phyloP scores from a whole-genome alignment of 2,329 filamentous ascomycete genomes.

The Capronia epimyces region DNA sequence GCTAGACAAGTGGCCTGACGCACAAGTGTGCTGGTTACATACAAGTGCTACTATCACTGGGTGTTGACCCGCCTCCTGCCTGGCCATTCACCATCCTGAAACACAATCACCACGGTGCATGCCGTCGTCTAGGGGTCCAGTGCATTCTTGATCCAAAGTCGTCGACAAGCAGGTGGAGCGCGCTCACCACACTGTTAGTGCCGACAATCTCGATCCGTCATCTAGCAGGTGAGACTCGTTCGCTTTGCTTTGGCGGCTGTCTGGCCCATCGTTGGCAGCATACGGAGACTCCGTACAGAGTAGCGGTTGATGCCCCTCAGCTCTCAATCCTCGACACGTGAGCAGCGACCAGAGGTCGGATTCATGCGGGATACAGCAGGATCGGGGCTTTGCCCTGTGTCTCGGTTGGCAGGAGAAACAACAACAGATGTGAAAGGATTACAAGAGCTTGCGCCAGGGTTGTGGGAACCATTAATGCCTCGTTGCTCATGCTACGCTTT shows the following conservation, averaged over 20 bases:
- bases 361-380: neutral
- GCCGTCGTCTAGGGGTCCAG: neutral
- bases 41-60: neutral
- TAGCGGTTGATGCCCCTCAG: neutral
- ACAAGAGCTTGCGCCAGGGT: neutral
- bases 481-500: neutral
- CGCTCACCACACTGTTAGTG: neutral
- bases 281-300: no score
- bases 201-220: conserved; percentile 3
- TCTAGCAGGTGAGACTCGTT: neutral
- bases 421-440: neutral
- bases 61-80: neutral
- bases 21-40: neutral
- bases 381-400: neutral
- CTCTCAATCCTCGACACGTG: neutral
- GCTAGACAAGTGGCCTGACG: conserved; percentile 4
- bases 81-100: neutral
- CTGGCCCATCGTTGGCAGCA: neutral
- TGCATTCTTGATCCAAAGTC: neutral
- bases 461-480: neutral
- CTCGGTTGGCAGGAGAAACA: neutral
- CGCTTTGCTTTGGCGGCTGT: neutral
- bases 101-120: conserved; percentile 4
- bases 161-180: neutral
- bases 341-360: neutral